Base-by-base conservation (phyloP, 106 monocot genomes). In the Acorus gramineus region DNA sequence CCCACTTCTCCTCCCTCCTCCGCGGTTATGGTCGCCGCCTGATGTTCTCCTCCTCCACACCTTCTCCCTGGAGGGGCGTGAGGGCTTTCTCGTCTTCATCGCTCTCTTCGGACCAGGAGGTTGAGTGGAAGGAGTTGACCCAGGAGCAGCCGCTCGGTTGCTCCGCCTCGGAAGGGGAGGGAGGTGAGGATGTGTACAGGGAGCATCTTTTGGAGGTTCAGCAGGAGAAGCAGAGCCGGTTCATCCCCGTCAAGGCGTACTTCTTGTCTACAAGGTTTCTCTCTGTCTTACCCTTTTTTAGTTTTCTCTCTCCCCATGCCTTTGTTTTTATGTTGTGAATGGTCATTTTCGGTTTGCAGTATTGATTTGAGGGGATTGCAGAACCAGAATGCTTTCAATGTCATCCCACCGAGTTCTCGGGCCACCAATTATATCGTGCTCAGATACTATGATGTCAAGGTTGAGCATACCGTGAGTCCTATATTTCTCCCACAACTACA, bases 351-450 rank as follows among this genome's bases (percentile, higher is more conserved):
- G 3, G 47, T 52, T 53, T 52, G 67, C 75, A 98, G 96, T 51
- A 91, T 98, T 65, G 87, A 98, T 72, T 75, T 98, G 80, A 83
- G 77, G 82, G 81, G 85, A 50, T 72, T 98, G 77, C 96, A 91
- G 74, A 59, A 82, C 2, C 96, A 98, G 74, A 98, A 98, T 71
- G 80, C 88, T 9, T 88, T 83, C 77, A 90, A 98, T 75, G 87
- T 91, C 57, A 85, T 98, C 47, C 96, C 96, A 1, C 87, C 85
- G 4, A 91, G 59, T 51, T 98, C 91, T 14, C 84, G 91, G 4
- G 87, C 96, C 3, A 73, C 87, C 9, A 98, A 98, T 74, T 98
- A 98, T 73, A 78, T 98, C 3, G 87, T 90, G 9, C 85, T 96
- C n/a, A 68, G 78, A 62, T 96, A 83, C 64, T 87, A 87, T 42